A percentile compares a stretch with the other conserved stretches of the same genome.
phyloP scores from a whole-genome alignment of 2,329 filamentous ascomycete genomes.

The Biscogniauxia mediterranea region DNA sequence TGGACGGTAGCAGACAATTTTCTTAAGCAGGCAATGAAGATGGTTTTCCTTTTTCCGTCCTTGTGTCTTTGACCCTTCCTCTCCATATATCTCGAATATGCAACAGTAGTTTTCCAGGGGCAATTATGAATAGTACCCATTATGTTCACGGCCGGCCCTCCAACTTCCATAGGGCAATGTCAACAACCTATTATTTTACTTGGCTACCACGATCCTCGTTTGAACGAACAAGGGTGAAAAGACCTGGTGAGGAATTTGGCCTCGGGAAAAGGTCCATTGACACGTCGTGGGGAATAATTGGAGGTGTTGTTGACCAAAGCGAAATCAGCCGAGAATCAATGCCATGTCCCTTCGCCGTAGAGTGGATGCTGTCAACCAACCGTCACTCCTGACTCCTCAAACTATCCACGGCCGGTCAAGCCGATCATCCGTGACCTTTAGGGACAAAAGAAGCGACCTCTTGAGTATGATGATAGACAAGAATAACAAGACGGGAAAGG shows the following conservation, averaged over 20 bases:
- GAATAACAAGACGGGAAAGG: constrained; percentile 14
- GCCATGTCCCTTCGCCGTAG: neutral
- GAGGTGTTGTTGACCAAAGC: neutral
- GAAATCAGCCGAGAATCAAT: neutral
- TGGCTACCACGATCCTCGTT: neutral
- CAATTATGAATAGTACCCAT: neutral
- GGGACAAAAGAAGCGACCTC: constrained; percentile 6
- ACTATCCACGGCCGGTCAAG: constrained; percentile 2
- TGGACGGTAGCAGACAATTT: neutral
- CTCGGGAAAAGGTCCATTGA: neutral
- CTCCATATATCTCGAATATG: constrained; percentile 12
- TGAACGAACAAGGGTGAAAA: neutral
- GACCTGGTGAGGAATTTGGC: neutral
- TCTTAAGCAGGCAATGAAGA: neutral
- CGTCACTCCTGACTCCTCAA: constrained; percentile 2
- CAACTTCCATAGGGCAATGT: neutral
- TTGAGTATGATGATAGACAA: constrained; percentile 18
- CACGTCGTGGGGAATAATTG: neutral
- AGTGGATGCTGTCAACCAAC: constrained; percentile 1
- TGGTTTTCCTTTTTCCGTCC: constrained; percentile 5
- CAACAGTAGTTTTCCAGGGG: constrained; percentile 4
- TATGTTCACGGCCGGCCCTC: neutral
- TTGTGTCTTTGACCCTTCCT: constrained; percentile 5
- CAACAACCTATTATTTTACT: neutral
- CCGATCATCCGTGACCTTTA: neutral